Evolutionary conservation across 1,284 basidiomycete genomes (phyloP).

Genomic region (Trichosporon sp.): DNA sequence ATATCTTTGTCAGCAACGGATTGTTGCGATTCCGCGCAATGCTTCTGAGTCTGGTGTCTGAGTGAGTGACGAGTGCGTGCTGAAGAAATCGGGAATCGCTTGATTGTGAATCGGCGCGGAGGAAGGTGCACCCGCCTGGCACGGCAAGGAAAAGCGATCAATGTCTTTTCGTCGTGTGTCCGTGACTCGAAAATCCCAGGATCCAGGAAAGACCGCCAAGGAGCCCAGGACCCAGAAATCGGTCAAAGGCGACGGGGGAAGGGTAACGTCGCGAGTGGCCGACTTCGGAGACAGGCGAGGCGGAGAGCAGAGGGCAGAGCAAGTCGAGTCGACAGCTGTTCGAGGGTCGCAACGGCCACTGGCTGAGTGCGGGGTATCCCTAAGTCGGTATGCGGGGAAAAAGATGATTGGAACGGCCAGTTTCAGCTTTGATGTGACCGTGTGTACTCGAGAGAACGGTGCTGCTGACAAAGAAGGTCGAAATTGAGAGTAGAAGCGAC

Average conservation of each 20-base stretch:
- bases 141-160: not conserved
- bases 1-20: conserved; percentile 13
- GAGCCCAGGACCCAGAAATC: not conserved
- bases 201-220: not conserved
- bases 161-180: not conserved
- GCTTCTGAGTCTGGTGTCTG: not conserved
- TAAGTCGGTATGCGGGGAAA: not conserved
- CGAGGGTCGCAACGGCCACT: not conserved
- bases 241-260: not conserved
- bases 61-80: not conserved
- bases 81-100: not conserved
- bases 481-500: not conserved
- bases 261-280: not conserved
- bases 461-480: not conserved
- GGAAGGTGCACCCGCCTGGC: not conserved
- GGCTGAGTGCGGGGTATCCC: not conserved
- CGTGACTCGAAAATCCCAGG: conserved; percentile 9
- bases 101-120: not conserved
- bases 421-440: not conserved
- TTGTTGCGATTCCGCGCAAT: not conserved
- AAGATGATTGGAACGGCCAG: not conserved
- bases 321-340: not conserved
- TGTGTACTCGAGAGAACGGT: not conserved
- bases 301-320: not conserved
- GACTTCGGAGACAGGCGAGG: not conserved